Evolutionary conservation across 2,329 filamentous ascomycete genomes (phyloP), one percentile per base, ranked within the genome.

Genomic region (Chaetomium olivaceum): DNA sequence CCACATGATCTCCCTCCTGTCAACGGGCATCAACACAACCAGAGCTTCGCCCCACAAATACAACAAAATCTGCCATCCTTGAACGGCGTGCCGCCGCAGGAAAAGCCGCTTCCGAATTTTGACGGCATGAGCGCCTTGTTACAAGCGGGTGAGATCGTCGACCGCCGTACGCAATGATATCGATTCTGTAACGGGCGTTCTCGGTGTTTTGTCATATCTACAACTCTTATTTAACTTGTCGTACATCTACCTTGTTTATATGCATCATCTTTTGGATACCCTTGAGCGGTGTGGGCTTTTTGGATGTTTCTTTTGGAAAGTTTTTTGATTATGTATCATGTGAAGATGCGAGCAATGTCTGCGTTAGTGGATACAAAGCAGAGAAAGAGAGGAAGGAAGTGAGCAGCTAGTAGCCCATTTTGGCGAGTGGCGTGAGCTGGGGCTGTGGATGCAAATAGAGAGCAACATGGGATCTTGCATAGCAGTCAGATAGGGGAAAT

Each of bases 71-170:
- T 65, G 0, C 31, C 61, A 36, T 5, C 51, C 16, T 14, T 6
- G 3, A 14, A 55, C 39, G 57, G 61, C 55, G 43, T 56, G n/a
- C 29, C 70, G 12, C 66, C 65, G 7, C 70, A 55, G 4, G 58
- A 71, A 19, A 75, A 76, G 19, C 74, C 71, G 2, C 76, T 77
- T 4, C 69, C 68, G 5, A 73, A 75, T 3, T 75, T 87, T 23
- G 85, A 88, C 67, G 85, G 86, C 1, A 85, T 89, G 76, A 86
- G 80, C 66, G 86, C 86, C 7, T 76, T 89, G 12, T 73, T 88
- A 1, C 80, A 80, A 67, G 86, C 86, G 11, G 85, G 85, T 36
- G 85, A 88, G 70, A 84, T 88, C 67, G 83, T 88, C 48, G 82
- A 83, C 64, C 80, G 81, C 51, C 76, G 79, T 60, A 68, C 67